Evolutionary conservation across 768 basidiomycete species (phyloP).

Genomic region (Piloderma croceum): DNA sequence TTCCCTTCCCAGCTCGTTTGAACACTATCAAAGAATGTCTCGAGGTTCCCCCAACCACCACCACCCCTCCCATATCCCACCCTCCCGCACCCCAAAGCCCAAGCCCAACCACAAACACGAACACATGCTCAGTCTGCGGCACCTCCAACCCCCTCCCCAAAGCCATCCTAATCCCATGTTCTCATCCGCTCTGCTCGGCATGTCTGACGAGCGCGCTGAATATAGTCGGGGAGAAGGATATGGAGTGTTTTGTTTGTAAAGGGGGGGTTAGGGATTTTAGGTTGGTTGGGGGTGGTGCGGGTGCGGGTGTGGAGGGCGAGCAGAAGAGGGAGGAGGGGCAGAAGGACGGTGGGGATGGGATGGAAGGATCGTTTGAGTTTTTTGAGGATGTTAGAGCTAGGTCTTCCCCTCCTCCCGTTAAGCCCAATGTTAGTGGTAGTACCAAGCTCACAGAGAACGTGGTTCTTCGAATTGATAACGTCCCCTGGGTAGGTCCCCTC

Average conservation of each 20-base stretch:
- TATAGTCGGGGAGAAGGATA: conserved; percentile 85
- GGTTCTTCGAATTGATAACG: conserved; percentile 81
- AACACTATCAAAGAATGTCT: conserved; percentile 25
- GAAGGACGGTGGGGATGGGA: background rate
- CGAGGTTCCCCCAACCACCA: conserved; percentile 40
- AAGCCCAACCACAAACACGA: conserved; percentile 17
- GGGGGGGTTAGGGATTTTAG: conserved; percentile 64
- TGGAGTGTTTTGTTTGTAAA: conserved; percentile 80
- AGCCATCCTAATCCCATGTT: conserved; percentile 71
- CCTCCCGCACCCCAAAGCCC: conserved; percentile 28
- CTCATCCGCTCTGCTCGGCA: conserved; percentile 69
- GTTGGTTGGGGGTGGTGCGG: conserved; percentile 28
- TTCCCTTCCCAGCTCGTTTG: conserved; percentile 26
- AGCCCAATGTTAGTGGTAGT: conserved; percentile 5
- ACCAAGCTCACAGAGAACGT: conserved; percentile 36
- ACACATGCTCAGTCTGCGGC: conserved; percentile 62
- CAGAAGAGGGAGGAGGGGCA: background rate
- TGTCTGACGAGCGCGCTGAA: conserved; percentile 85
- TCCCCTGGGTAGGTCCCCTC: conserved; percentile 65
- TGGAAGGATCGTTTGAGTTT: conserved; percentile 29
- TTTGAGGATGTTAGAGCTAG: conserved; percentile 14
- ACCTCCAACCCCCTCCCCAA: conserved; percentile 34
- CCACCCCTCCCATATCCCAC: conserved; percentile 24
- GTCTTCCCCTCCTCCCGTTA: conserved; percentile 11
- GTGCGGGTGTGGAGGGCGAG: background rate